Conservation (phyloP, 2,329 filamentous ascomycete species). For the Aureobasidium musti region DNA sequence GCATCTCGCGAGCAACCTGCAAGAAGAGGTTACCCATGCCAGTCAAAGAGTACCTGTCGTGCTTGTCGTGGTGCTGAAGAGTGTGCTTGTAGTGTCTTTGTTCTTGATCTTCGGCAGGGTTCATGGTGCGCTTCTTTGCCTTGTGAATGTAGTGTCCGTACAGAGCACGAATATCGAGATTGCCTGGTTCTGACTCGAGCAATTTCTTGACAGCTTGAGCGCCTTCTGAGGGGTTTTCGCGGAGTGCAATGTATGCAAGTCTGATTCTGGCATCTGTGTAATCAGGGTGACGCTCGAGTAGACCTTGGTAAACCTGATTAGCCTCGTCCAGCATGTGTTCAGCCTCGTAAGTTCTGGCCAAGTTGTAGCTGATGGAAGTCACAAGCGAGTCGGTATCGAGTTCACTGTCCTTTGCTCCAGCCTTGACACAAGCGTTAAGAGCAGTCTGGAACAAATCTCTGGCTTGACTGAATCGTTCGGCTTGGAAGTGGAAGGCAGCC, state of each 20-base stretch:
- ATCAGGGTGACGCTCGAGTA: slow-evolving; percentile 78
- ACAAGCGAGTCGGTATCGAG: slow-evolving; percentile 88
- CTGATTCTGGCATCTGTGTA: slow-evolving; percentile 91
- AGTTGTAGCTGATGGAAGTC: slow-evolving; percentile 95
- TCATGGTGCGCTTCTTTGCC: slow-evolving; percentile 76
- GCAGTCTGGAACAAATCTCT: slow-evolving; percentile 91
- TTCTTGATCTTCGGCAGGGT: slow-evolving; percentile 85
- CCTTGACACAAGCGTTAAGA: slow-evolving; percentile 80
- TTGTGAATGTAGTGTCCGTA: slow-evolving; percentile 96
- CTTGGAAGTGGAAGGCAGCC: slow-evolving; percentile 90
- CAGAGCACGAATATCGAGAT: slow-evolving; percentile 87
- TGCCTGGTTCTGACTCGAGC: slow-evolving; percentile 78
- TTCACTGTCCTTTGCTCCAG: slow-evolving; percentile 68
- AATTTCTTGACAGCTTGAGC: slow-evolving; percentile 83
- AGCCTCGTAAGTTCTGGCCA: slow-evolving; percentile 89
- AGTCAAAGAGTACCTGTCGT: slow-evolving; percentile 93
- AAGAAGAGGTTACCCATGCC: slow-evolving; percentile 98
- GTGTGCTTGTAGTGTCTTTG: slow-evolving; percentile 96
- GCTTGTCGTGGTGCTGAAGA: slow-evolving; percentile 90
- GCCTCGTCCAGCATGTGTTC: slow-evolving; percentile 79
- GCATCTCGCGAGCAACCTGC: slow-evolving; percentile 88
- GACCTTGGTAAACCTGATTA: slow-evolving; percentile 80
- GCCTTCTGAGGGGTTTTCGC: slow-evolving; percentile 77
- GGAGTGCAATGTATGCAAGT: slow-evolving; percentile 85
- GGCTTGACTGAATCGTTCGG: slow-evolving; percentile 76